Conservation (phyloP, 2,329 filamentous ascomycete genomes). For the Cyclaneusma minus region DNA sequence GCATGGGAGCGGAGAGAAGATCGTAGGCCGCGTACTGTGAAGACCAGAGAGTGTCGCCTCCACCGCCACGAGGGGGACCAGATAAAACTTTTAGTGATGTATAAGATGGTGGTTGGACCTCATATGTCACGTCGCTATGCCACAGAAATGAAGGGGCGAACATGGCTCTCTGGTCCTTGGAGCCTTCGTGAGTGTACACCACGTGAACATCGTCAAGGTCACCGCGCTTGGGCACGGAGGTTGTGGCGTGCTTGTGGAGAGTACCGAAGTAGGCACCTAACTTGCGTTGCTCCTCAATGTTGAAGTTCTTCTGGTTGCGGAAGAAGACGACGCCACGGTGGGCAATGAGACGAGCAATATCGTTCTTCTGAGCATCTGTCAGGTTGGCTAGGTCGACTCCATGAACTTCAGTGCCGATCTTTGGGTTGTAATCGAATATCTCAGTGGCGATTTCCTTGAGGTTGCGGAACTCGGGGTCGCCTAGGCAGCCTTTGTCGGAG, state of each 20-base stretch:
- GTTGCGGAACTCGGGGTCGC: slow-evolving; percentile 36
- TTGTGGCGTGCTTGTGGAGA: slow-evolving; percentile 39
- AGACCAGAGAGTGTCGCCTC: slow-evolving; percentile 41
- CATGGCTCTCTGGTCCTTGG: slow-evolving; percentile 33
- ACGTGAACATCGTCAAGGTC: slow-evolving; percentile 41
- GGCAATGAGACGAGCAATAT: slow-evolving; percentile 35
- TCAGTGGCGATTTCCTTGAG: slow-evolving; percentile 34
- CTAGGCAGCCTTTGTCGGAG: slow-evolving; percentile 34
- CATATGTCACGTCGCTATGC: slow-evolving; percentile 41
- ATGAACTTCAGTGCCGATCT: slow-evolving; percentile 36
- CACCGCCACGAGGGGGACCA: slow-evolving; percentile 35
- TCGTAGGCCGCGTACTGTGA: slow-evolving; percentile 44
- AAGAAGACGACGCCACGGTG: slow-evolving; percentile 42
- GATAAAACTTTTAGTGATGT: slow-evolving; percentile 37
- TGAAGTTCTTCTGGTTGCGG: slow-evolving; percentile 35
- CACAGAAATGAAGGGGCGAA: slow-evolving; percentile 39
- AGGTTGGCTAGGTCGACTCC: slow-evolving; percentile 33
- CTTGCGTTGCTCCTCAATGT: slow-evolving; percentile 34
- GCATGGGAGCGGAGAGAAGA: slow-evolving; percentile 35
- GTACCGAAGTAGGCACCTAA: slow-evolving; percentile 35
- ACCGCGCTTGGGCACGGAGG: slow-evolving; percentile 28
- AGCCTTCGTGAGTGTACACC: slow-evolving; percentile 35
- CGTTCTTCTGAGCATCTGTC: slow-evolving; percentile 34
- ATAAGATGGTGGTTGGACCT: slow-evolving; percentile 40
- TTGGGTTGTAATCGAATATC: slow-evolving; percentile 39